Evolutionary conservation across 192 early-diverging fungal genomes (phyloP).

Genomic region (Oehlia diaphana): DNA sequence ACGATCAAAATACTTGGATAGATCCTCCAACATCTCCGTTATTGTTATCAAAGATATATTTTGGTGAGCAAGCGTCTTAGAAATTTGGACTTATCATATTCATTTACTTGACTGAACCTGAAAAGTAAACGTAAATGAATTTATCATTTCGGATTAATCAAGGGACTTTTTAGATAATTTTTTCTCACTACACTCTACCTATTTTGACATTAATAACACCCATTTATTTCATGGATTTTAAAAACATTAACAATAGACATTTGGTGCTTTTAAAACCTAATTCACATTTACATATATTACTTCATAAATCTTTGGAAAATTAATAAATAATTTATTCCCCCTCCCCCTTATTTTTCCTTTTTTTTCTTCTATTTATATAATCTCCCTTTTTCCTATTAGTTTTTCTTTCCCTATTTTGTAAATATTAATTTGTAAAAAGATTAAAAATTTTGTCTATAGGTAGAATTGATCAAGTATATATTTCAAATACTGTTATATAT

Average conservation of each 20-base stretch:
- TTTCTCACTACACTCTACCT: too few relatives aligned
- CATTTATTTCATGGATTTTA: too few relatives aligned
- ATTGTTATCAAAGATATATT: not conserved
- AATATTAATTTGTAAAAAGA: slow-evolving; percentile 20
- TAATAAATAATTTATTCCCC: too few relatives aligned
- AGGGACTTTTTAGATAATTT: too few relatives aligned
- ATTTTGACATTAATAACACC: too few relatives aligned
- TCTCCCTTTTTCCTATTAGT: not conserved
- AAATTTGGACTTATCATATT: not conserved
- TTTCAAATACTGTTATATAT: not conserved
- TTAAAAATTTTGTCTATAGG: slow-evolving; percentile 14
- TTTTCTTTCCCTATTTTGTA: slow-evolving; percentile 5
- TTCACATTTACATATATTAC: too few relatives aligned
- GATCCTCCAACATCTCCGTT: not conserved
- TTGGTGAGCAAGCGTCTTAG: not conserved
- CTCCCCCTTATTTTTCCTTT: not conserved
- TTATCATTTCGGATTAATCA: too few relatives aligned
- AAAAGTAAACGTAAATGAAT: too few relatives aligned
- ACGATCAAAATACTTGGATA: not conserved
- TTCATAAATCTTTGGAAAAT: too few relatives aligned
- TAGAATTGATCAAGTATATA: not conserved
- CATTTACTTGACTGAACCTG: not conserved
- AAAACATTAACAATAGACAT: too few relatives aligned
- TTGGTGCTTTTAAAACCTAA: too few relatives aligned
- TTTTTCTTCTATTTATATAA: not conserved